Percentiles rank a stretch among this genome's conserved stretches.
These are phyloP conservation scores for Botrytis deweyae DNA, from an alignment of 2,329 filamentous ascomycete genomes.

Conservation along the genomic window DNA sequence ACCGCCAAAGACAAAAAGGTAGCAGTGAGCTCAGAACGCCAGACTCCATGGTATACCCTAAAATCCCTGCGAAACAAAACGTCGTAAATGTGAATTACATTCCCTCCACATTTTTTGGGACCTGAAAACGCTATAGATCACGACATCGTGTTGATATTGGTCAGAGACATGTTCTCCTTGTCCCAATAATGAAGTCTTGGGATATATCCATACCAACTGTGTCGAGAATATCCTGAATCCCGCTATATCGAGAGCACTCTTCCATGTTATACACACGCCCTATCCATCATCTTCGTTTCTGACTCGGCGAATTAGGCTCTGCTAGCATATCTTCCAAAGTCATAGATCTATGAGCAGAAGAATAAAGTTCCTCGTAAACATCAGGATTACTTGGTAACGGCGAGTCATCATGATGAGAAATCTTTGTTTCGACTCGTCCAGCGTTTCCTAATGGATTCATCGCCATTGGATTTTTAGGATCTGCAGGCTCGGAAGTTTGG, in stretches of 20 bases:
- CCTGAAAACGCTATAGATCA: neutral
- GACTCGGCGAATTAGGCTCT: neutral
- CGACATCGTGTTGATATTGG: neutral
- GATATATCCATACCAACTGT: too few relatives aligned
- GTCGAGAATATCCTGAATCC: too few relatives aligned
- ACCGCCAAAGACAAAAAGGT: neutral
- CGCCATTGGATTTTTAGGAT: neutral
- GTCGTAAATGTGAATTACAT: neutral
- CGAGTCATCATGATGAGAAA: slow-evolving; percentile 3
- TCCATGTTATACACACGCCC: neutral
- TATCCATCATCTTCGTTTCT: neutral
- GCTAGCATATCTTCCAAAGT: neutral
- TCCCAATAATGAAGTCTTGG: neutral
- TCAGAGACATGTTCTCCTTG: neutral
- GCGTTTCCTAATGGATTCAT: neutral
- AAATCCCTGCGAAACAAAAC: neutral
- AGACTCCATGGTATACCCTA: neutral
- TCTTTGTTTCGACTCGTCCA: slow-evolving; percentile 7
- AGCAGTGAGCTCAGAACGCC: neutral
- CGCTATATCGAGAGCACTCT: neutral
- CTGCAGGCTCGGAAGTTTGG: neutral
- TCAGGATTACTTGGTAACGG: slow-evolving; percentile 3
- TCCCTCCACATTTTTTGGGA: neutral
- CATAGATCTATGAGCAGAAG: slow-evolving; percentile 10
- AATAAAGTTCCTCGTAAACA: neutral